Evolutionary conservation across 2,329 filamentous ascomycete genomes (phyloP).

Genomic region (Colletotrichum sp.): DNA sequence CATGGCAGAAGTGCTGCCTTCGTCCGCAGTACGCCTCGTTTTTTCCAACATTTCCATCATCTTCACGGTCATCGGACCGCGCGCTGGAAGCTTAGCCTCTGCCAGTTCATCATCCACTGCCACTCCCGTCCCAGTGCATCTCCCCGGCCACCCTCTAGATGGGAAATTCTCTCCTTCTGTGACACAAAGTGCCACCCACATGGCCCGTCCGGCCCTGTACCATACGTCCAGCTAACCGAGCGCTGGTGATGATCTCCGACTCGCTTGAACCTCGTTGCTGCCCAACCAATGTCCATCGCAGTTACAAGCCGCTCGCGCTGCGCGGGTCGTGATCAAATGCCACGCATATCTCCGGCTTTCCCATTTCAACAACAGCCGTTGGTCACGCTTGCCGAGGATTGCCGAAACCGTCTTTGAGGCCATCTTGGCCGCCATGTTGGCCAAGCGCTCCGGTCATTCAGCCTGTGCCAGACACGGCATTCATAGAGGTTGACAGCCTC

Average conservation of each 20-base stretch:
- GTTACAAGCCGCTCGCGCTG: not conserved
- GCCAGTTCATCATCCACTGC: not conserved
- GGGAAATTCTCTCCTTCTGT: not conserved
- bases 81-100: not conserved
- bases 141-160: not conserved
- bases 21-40: not conserved
- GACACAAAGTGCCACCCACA: not conserved
- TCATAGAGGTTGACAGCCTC: not conserved
- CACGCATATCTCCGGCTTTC: not conserved
- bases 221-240: not conserved
- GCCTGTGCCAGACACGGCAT: not conserved
- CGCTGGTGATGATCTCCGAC: not conserved
- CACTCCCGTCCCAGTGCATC: not conserved
- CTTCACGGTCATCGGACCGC: slow-evolving; percentile 9
- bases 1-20: not conserved
- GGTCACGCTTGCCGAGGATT: not conserved
- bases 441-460: not conserved
- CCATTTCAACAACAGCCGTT: not conserved
- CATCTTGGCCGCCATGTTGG: not conserved
- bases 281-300: not conserved
- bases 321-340: not conserved
- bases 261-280: not conserved
- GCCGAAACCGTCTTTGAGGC: not conserved
- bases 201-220: not conserved
- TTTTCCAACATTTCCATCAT: not conserved